Evolutionary conservation across 495 filamentous ascomycete species (phyloP), one percentile per base, ranked within the genome.

Genomic region (Niebla homalea): DNA sequence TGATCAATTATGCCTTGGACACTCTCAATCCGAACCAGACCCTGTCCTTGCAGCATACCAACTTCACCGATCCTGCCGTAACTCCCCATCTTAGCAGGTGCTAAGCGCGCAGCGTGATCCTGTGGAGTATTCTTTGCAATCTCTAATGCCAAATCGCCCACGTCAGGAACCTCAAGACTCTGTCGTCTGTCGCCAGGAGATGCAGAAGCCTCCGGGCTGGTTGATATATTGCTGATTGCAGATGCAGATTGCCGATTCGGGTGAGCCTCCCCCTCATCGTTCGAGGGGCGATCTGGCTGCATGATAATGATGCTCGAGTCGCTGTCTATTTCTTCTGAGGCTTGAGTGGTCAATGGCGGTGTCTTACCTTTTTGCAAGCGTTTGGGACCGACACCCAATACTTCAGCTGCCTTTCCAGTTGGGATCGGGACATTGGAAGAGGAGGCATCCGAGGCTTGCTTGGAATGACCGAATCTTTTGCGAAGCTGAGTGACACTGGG

Each of bases 401-500:
- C 42, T 32, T 53, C 38, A 36, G 42, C 56, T 19, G 55, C 55
- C 20, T 51, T 57, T 10, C 54, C 36, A 18, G 52, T 20, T 0
- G 47, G 37, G 15, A 36, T 19, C 35, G 14, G 52, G 23, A 12
- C 49, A 25, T 37, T 42, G 23, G 29, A 29, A 14, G 35, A 18
- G 38, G 38, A 36, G 23, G 42, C 45, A 21, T 49, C 37, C 5
- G 43, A 16, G 36, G 35, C 8, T 11, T 49, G 14, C 44, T 57
- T 57, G 21, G 57, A 48, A n/a, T 56, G 48, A 19, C 57, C 51
- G 26, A 56, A 61, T 36, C 54, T 61, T 36, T 58, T 51, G 22
- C 56, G 58, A 41, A 61, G 29, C 20, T 58, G 45, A 43, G 50
- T 46, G 5, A 56, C 46, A 37, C 56, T 56, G 20, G 48, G 44